Percentiles rank a stretch among this genome's conserved stretches.
Evolutionary conservation across 148 eudicot genomes (phyloP).

Genomic region (Simmondsia chinensis): DNA sequence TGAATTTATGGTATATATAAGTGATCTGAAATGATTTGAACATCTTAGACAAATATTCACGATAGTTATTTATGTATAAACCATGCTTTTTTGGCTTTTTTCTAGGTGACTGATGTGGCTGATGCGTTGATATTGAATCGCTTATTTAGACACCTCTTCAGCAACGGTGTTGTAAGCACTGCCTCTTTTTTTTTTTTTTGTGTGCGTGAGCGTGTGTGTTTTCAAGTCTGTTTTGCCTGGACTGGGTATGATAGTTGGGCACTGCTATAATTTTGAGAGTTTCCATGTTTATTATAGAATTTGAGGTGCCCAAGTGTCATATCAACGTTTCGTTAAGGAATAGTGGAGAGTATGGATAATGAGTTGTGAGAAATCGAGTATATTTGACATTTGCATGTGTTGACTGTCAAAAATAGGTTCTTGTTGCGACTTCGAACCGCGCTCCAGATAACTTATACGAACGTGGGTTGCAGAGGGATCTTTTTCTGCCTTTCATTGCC

Average conservation of each 20-base stretch:
- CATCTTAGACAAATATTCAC: too few relatives aligned
- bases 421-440: conserved; percentile 89
- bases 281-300: too few relatives aligned
- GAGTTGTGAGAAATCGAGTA: too few relatives aligned
- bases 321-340: too few relatives aligned
- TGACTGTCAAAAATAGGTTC: conserved; percentile 42
- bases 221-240: not conserved
- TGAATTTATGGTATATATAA: conserved; percentile 48
- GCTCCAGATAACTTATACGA: conserved; percentile 89
- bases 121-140: conserved; percentile 90
- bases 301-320: too few relatives aligned
- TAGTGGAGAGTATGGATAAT: too few relatives aligned
- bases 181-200: not conserved
- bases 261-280: too few relatives aligned
- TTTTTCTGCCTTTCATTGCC: conserved; percentile 80
- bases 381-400: too few relatives aligned
- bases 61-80: conserved; percentile 1
- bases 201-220: not conserved
- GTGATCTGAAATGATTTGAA: too few relatives aligned
- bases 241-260: too few relatives aligned
- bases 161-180: conserved; percentile 63
- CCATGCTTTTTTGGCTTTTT: not conserved
- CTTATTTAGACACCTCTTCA: conserved; percentile 63
- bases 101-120: conserved; percentile 87
- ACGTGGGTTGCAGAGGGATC: conserved; percentile 92